Percentiles rank a stretch among this genome's conserved stretches.
These are phyloP conservation scores for Amesomyces nigricolor DNA, from an alignment of 2,329 filamentous ascomycete species.

Conservation along the genomic window DNA sequence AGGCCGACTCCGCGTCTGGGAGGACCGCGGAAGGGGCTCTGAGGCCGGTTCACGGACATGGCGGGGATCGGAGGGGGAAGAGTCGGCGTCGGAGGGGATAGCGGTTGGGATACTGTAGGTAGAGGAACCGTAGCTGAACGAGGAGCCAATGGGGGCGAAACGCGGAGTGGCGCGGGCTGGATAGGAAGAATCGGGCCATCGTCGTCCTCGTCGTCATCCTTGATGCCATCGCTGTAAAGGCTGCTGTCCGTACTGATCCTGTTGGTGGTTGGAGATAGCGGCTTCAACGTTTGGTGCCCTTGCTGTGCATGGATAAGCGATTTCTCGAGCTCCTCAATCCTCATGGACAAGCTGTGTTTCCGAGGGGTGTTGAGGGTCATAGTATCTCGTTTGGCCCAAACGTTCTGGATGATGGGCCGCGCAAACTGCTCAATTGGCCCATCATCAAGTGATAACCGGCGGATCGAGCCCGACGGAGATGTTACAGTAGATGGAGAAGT, in stretches of 20 bases:
- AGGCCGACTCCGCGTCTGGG: conserved; percentile 14
- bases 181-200: conserved; percentile 21
- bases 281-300: conserved; percentile 10
- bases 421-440: conserved; percentile 25
- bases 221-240: conserved; percentile 20
- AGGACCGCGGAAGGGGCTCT: conserved; percentile 18
- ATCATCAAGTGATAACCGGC: conserved; percentile 36
- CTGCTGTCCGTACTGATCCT: conserved; percentile 24
- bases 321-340: conserved; percentile 39
- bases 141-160: conserved; percentile 4
- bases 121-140: not conserved
- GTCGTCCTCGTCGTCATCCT: conserved; percentile 19
- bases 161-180: conserved; percentile 23
- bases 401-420: conserved; percentile 42
- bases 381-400: conserved; percentile 47
- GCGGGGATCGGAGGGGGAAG: not conserved
- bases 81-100: not conserved
- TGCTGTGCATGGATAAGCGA: conserved; percentile 29
- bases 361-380: conserved; percentile 41
- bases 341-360: conserved; percentile 45
- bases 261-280: not conserved
- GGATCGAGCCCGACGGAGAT: conserved; percentile 39
- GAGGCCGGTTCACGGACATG: conserved; percentile 1
- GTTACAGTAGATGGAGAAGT: conserved; percentile 23
- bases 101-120: not conserved